Base-by-base conservation (phyloP, 352 stramenopile species). In the Phytopythium helicoides region DNA sequence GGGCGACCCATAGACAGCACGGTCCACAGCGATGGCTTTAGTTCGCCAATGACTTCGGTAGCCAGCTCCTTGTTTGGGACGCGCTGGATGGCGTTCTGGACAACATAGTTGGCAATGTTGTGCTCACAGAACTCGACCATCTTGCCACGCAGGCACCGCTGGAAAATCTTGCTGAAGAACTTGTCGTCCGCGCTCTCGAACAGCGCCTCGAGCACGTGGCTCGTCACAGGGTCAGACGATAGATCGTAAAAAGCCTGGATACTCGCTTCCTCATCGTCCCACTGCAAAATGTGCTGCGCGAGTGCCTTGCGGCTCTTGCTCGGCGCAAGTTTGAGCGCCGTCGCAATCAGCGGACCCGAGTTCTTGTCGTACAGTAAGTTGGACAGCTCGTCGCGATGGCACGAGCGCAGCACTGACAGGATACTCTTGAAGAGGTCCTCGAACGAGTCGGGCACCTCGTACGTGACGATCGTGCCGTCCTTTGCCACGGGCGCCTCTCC, bases 51-150 rank as follows among this genome's bases (percentile, higher is more conserved):
- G 28, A 91, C 74, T 23, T 84, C 60, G 10, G 53, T 16, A 5
- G 83, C 83, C 14, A 89, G 41, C 1, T 68, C 67, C 10, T 66
- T 34, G 2, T 62, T 73, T 46, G 60, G 51, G 19, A 87, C 68
- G n/a, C 71, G 70, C 49, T 82, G 65, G 26, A 93, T 76, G 10
- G 63, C 76, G 40, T 90, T 64, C 58, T 93, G 83, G 7, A 93
- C 72, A n/a, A 93, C 83, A 47, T 89, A 93, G 58, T 93, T 93
- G 14, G 80, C 72, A 49, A 93, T 87, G 38, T 65, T 68, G 56
- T 93, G 80, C 60, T 91, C 59, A 6, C 64, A 68, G 31, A 92
- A 85, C 52, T 88, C 74, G 38, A 91, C 56, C 59, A 93, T 64
- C 35, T 82, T 80, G 26, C 66, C 59, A 22, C 74, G 58, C 19